Percentiles rank a stretch among this genome's conserved stretches.
Evolutionary conservation across 495 filamentous ascomycete species (phyloP).

Genomic region (Umbilicaria muhlenbergii): DNA sequence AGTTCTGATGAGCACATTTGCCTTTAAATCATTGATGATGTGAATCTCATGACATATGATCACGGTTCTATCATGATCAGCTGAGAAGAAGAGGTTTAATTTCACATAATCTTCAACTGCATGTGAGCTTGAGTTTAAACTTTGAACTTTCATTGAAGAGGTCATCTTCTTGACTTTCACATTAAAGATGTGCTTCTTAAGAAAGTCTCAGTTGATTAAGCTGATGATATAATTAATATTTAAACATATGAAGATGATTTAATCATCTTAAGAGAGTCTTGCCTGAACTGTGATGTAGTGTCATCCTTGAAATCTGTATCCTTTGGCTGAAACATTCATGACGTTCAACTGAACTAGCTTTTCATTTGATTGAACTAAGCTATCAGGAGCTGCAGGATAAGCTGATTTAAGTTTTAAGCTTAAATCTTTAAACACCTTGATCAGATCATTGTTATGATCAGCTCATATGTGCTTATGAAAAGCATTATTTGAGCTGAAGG

Average conservation of each 20-base stretch:
- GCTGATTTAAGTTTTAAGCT: no score
- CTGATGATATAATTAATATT: neutral
- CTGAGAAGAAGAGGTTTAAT: neutral
- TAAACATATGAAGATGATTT: neutral
- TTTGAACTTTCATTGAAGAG: neutral
- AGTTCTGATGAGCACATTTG: neutral
- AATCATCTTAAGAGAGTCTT: no score
- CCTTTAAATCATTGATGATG: neutral
- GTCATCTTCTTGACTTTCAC: neutral
- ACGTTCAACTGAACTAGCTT: no score
- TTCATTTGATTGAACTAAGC: no score
- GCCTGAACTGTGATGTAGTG: no score
- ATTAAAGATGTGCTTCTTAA: neutral
- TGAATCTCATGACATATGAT: neutral
- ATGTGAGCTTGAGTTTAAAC: neutral
- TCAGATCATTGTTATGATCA: no score
- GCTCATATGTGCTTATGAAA: no score
- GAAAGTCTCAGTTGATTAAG: neutral
- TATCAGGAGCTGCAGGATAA: no score
- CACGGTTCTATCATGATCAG: neutral
- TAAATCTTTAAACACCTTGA: no score
- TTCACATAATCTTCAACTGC: neutral
- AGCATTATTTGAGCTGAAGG: no score
- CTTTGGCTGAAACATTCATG: no score
- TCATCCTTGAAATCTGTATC: no score